phyloP scores from a whole-genome alignment of 2,329 filamentous ascomycete genomes.

The Daldinia sp. region DNA sequence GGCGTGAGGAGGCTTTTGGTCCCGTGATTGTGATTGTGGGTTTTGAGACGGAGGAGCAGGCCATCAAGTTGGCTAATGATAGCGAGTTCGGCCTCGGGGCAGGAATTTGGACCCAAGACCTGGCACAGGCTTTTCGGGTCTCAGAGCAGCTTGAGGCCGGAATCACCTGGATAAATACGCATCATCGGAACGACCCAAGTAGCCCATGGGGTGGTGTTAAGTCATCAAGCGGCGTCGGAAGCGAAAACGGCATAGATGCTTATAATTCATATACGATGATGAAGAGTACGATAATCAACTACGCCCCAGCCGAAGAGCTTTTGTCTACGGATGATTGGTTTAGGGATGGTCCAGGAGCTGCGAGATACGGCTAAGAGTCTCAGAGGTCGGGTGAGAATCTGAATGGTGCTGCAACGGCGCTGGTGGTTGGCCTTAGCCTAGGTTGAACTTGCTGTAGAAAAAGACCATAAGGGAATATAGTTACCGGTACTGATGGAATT shows the following conservation, averaged over 20 bases:
- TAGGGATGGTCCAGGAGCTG: conserved; percentile 61
- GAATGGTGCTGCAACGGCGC: not conserved
- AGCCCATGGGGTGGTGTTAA: conserved; percentile 75
- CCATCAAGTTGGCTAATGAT: conserved; percentile 74
- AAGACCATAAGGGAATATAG: no score
- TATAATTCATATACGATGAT: conserved; percentile 66
- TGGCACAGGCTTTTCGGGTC: conserved; percentile 77
- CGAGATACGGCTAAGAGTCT: conserved; percentile 64
- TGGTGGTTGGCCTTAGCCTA: no score
- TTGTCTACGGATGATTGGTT: conserved; percentile 73
- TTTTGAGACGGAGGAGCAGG: conserved; percentile 78
- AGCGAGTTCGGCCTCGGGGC: conserved; percentile 80
- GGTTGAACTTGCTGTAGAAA: no score
- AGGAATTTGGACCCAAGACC: conserved; percentile 77
- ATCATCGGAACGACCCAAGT: conserved; percentile 76
- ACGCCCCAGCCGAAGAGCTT: conserved; percentile 63
- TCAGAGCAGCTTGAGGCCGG: conserved; percentile 75
- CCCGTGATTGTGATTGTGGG: conserved; percentile 79
- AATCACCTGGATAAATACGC: conserved; percentile 65
- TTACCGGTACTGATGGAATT: no score
- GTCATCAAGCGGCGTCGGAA: conserved; percentile 70
- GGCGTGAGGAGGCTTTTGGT: conserved; percentile 84
- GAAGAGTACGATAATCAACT: conserved; percentile 76
- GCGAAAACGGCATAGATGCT: conserved; percentile 75
- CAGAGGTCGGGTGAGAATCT: not conserved